phyloP scores from a whole-genome alignment of 2,329 filamentous ascomycete genomes.

The Botrytis galanthina region DNA sequence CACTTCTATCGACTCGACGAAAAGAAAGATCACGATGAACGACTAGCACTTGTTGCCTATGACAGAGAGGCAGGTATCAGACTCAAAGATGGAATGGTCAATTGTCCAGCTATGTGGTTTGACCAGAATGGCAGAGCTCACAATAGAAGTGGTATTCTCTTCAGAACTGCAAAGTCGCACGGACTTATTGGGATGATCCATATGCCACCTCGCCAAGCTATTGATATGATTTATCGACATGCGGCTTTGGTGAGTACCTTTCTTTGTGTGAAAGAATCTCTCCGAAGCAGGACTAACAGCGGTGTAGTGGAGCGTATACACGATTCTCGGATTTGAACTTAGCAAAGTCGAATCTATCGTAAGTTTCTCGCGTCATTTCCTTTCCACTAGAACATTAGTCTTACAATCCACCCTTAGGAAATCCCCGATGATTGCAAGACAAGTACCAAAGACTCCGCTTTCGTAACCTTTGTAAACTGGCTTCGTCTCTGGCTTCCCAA shows the following conservation, averaged over 20 bases:
- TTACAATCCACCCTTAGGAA: neutral
- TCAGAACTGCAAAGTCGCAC: neutral
- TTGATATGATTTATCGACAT: conserved; percentile 6
- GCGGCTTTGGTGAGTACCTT: neutral
- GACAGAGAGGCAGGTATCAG: neutral
- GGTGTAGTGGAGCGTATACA: neutral
- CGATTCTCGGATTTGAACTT: neutral
- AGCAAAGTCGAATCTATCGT: neutral
- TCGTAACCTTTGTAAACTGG: neutral
- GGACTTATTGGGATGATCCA: neutral
- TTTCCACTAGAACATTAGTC: neutral
- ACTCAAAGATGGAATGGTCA: neutral
- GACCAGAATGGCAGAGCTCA: conserved; percentile 3
- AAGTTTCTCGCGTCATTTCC: neutral
- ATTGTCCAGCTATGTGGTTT: conserved; percentile 4
- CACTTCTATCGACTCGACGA: neutral
- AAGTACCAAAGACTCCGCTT: neutral
- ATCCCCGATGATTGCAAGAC: neutral
- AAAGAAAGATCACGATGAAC: neutral
- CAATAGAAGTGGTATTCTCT: neutral
- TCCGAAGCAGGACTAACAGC: neutral
- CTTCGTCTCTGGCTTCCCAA: neutral
- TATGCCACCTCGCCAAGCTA: neutral
- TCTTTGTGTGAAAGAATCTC: neutral
- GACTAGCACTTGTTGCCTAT: conserved; percentile 2